Evolutionary conservation across 1,284 basidiomycete genomes (phyloP).

Genomic region (Athelia psychrophila): DNA sequence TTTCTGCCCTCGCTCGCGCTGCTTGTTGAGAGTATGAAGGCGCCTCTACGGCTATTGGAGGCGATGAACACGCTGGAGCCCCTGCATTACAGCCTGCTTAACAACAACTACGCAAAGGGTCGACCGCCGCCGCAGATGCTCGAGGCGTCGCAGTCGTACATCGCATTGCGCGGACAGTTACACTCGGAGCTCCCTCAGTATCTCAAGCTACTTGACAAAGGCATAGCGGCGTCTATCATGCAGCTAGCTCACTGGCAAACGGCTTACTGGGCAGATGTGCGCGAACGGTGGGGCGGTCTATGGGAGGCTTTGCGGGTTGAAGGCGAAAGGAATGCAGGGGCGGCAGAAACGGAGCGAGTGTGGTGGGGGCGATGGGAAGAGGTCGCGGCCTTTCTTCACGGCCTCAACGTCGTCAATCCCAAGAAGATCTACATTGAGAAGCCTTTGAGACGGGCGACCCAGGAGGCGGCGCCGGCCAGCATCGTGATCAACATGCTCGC

Average conservation of each 20-base stretch:
- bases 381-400: constrained; percentile 46
- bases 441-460: constrained; percentile 25
- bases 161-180: constrained; percentile 70
- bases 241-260: constrained; percentile 55
- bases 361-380: constrained; percentile 67
- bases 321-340: constrained; percentile 64
- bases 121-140: constrained; percentile 61
- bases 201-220: constrained; percentile 53
- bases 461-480: constrained; percentile 4
- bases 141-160: constrained; percentile 69
- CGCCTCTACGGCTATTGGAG: constrained; percentile 62
- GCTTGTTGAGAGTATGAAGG: constrained; percentile 52
- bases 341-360: constrained; percentile 62
- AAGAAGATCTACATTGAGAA: constrained; percentile 27
- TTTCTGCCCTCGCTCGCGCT: constrained; percentile 54
- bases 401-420: constrained; percentile 39
- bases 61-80: constrained; percentile 71
- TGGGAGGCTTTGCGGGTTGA: constrained; percentile 79
- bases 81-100: constrained; percentile 62
- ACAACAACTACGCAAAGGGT: constrained; percentile 55
- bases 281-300: constrained; percentile 65
- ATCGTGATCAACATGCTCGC: constrained; percentile 19
- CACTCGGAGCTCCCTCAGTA: constrained; percentile 65
- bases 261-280: constrained; percentile 54
- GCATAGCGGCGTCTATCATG: constrained; percentile 47